These are phyloP conservation scores for Acanthochlamys bracteata DNA, from an alignment of 106 monocot species.

Conservation along the genomic window DNA sequence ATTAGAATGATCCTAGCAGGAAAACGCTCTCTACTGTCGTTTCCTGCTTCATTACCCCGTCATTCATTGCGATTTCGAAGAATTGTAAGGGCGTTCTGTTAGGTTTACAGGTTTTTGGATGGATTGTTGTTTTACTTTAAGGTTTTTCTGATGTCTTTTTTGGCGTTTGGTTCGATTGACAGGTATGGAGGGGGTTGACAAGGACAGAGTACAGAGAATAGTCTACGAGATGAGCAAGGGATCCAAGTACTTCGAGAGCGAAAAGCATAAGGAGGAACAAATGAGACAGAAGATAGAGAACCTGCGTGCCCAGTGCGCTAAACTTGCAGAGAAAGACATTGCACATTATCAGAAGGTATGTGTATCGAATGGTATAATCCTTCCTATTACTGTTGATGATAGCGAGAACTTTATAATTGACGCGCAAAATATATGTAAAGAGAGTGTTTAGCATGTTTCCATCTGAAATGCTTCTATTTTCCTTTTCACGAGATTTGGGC, in stretches of 20 bases:
- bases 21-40: too few relatives aligned
- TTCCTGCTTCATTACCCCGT: too few relatives aligned
- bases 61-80: too few relatives aligned
- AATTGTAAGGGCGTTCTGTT: too few relatives aligned
- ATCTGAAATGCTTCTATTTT: too few relatives aligned
- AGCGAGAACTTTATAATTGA: too few relatives aligned
- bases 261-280: conserved; percentile 72
- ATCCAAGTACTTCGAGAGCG: conserved; percentile 97
- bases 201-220: conserved; percentile 84
- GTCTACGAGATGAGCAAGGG: conserved; percentile 99
- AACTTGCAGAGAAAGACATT: conserved; percentile 61
- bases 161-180: neutral
- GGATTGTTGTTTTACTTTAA: too few relatives aligned
- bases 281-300: conserved; percentile 67
- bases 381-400: neutral
- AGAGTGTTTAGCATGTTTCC: too few relatives aligned
- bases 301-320: conserved; percentile 43
- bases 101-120: too few relatives aligned
- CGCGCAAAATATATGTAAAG: too few relatives aligned
- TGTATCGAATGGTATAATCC: neutral
- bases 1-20: too few relatives aligned
- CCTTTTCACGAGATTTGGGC: neutral
- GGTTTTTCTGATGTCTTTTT: neutral
- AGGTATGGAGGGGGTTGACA: conserved; percentile 99
- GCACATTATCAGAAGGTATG: conserved; percentile 72